phyloP scores from a whole-genome alignment of 306 rosid species.

The Cotoneaster glaucophyllus region DNA sequence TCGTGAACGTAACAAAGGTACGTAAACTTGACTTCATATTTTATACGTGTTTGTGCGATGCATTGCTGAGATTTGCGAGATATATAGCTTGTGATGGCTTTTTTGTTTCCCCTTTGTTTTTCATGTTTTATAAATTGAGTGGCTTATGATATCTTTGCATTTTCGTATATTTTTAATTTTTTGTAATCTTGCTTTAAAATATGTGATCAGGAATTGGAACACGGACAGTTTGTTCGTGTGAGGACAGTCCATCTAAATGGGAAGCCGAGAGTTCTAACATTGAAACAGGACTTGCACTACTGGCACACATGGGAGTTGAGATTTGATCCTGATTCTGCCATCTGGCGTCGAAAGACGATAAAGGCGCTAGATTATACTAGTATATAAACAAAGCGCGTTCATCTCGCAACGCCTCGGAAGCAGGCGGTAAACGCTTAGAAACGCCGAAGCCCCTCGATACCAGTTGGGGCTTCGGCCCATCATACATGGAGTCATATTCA shows the following conservation, averaged over 20 bases:
- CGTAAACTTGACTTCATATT: slow-evolving; percentile 24
- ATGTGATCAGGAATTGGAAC: slow-evolving; percentile 60
- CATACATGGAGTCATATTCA: neutral
- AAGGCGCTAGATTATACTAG: slow-evolving; percentile 39
- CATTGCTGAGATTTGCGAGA: too few relatives aligned
- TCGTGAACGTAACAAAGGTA: slow-evolving; percentile 83
- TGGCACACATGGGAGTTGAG: slow-evolving; percentile 94
- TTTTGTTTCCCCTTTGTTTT: neutral
- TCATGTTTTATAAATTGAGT: neutral
- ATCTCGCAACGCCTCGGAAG: neutral
- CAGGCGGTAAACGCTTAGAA: neutral
- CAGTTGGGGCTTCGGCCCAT: neutral
- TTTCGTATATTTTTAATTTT: neutral
- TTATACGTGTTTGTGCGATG: too few relatives aligned
- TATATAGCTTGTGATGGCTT: neutral
- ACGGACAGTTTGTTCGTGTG: slow-evolving; percentile 82
- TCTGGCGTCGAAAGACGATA: slow-evolving; percentile 71
- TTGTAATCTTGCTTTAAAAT: slow-evolving; percentile 10
- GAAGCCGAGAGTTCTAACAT: slow-evolving; percentile 74
- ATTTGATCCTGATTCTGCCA: slow-evolving; percentile 63
- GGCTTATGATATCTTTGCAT: neutral
- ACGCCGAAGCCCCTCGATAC: neutral
- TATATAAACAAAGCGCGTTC: slow-evolving; percentile 18
- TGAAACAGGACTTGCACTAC: slow-evolving; percentile 94
- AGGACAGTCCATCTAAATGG: slow-evolving; percentile 80